These are phyloP conservation scores for Nigrograna mackinnonii DNA, from an alignment of 2,329 filamentous ascomycete genomes.

Conservation along the genomic window DNA sequence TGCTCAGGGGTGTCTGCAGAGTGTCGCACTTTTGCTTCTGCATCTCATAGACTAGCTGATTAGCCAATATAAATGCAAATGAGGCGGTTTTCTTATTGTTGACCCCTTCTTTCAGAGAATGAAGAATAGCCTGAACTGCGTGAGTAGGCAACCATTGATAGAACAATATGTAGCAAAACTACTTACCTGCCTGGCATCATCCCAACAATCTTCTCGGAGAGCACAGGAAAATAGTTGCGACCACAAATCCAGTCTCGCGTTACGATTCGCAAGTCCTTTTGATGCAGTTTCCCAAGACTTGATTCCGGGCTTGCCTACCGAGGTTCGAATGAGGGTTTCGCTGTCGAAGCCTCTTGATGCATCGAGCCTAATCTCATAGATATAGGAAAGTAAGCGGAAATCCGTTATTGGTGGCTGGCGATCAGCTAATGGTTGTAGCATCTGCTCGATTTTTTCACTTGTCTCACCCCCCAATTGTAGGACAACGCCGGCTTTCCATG, in stretches of 20 bases:
- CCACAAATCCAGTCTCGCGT: conserved; percentile 29
- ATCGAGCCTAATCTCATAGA: conserved; percentile 27
- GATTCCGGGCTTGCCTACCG: conserved; percentile 22
- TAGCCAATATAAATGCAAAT: conserved; percentile 1
- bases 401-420: conserved; percentile 27
- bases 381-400: conserved; percentile 25
- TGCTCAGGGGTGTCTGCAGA: background rate
- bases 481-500: conserved; percentile 34
- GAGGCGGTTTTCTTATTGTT: background rate
- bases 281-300: conserved; percentile 33
- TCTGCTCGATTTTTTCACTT: conserved; percentile 7
- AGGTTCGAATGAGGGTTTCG: conserved; percentile 5
- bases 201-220: conserved; percentile 36
- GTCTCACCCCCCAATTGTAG: conserved; percentile 18
- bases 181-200: conserved; percentile 37
- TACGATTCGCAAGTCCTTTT: conserved; percentile 21
- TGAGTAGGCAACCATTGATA: too few relatives aligned
- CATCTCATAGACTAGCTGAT: background rate
- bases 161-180: too few relatives aligned
- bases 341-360: conserved; percentile 13
- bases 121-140: conserved; percentile 21
- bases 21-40: background rate
- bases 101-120: too few relatives aligned
- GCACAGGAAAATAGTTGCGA: conserved; percentile 27
- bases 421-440: conserved; percentile 20